Percentiles rank a stretch among this genome's conserved stretches.
phyloP scores from a whole-genome alignment of 1,284 basidiomycete genomes.

The Cryptococcus deneoformans region DNA sequence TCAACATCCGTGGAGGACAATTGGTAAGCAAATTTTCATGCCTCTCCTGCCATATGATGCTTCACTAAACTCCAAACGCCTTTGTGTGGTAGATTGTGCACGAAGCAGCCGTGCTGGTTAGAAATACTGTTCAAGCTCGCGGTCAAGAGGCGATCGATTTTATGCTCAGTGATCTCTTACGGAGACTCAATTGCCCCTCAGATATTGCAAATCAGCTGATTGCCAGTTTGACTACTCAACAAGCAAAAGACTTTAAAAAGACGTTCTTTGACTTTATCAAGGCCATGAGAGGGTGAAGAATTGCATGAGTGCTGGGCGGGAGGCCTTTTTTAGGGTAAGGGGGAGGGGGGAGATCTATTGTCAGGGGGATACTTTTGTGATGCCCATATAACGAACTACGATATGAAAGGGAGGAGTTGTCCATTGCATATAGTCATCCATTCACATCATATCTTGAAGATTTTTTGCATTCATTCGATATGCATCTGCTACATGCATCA shows the following conservation, averaged over 20 bases:
- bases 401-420: not conserved
- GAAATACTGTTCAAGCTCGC: constrained; percentile 71
- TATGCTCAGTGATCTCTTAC: constrained; percentile 75
- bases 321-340: not conserved
- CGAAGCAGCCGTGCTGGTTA: constrained; percentile 82
- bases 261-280: constrained; percentile 75
- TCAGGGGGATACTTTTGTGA: not conserved
- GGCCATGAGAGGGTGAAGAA: constrained; percentile 28
- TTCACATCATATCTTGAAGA: not conserved
- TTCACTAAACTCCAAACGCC: not conserved
- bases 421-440: constrained; percentile 2
- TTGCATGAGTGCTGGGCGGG: not conserved
- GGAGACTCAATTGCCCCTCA: constrained; percentile 81
- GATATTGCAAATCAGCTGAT: constrained; percentile 76
- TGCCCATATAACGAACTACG: not conserved
- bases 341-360: not conserved
- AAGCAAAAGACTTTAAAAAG: constrained; percentile 79
- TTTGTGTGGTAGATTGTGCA: constrained; percentile 61
- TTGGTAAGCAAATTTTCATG: constrained; percentile 58
- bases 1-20: constrained; percentile 83
- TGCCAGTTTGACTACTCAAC: constrained; percentile 70
- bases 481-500: not conserved
- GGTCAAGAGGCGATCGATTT: constrained; percentile 82
- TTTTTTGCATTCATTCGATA: not conserved
- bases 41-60: not conserved